Conservation (phyloP, 495 filamentous ascomycete genomes). For the Neurospora sp. region DNA sequence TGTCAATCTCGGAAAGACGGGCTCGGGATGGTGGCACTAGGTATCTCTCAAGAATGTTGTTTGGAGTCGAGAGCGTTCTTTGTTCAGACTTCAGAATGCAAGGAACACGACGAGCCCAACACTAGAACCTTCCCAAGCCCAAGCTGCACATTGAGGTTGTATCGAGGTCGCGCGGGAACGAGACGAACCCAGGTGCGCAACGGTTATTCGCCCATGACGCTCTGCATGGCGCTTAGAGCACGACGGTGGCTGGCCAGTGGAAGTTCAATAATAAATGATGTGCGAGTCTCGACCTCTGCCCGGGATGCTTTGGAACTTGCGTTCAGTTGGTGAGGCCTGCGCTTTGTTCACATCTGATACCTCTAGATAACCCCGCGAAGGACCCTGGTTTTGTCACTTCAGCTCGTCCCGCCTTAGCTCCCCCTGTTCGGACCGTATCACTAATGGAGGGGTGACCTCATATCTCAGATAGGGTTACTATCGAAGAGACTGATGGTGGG, state of each 20-base stretch:
- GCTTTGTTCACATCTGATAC: neutral
- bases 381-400: neutral
- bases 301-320: neutral
- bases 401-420: neutral
- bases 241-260: neutral
- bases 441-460: neutral
- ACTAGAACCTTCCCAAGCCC: neutral
- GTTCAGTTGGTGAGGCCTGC: neutral
- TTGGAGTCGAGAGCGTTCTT: neutral
- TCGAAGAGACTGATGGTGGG: neutral
- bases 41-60: neutral
- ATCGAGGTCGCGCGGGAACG: neutral
- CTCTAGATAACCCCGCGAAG: neutral
- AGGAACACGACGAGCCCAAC: neutral
- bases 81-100: neutral
- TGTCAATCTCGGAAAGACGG: neutral
- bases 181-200: neutral
- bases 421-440: neutral
- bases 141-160: neutral
- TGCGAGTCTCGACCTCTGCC: neutral
- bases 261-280: neutral
- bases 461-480: neutral
- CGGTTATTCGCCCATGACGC: neutral
- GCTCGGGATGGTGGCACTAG: neutral
- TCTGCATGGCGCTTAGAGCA: neutral